A percentile compares a stretch with the other conserved stretches of the same genome.
These are phyloP conservation scores for Annona squamosa DNA, from an alignment of 164 flowering plant genomes.

Conservation along the genomic window DNA sequence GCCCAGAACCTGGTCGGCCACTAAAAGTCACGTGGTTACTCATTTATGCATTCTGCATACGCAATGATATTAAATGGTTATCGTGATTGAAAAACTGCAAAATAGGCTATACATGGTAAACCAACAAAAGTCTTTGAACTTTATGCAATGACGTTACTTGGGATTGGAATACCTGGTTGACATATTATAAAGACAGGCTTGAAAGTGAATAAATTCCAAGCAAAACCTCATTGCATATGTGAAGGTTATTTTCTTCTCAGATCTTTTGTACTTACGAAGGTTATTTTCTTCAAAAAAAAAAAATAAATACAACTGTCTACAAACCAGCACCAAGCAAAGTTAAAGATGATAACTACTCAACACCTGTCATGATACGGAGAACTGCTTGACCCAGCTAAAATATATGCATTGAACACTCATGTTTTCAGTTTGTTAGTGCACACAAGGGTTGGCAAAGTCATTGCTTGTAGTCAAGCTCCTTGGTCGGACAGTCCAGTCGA, in stretches of 20 bases:
- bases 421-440: neutral
- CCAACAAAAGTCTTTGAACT: neutral
- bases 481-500: neutral
- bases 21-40: neutral
- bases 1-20: neutral
- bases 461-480: neutral
- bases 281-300: neutral
- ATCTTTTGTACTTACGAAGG: neutral
- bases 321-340: neutral
- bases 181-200: neutral
- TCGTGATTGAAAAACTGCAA: neutral
- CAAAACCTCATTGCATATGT: no score
- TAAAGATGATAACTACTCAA: neutral
- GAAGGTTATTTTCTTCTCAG: neutral
- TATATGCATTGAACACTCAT: no score
- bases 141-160: neutral
- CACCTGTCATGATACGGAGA: no score
- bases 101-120: neutral
- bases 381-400: no score
- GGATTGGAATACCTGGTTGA: neutral
- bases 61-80: neutral
- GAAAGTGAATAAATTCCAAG: neutral
- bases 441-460: neutral
- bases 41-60: neutral
- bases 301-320: no score